Percentiles rank a stretch among this genome's conserved stretches.
phyloP scores from a whole-genome alignment of 2,329 filamentous ascomycete species.

The Hypoxylon sp. region DNA sequence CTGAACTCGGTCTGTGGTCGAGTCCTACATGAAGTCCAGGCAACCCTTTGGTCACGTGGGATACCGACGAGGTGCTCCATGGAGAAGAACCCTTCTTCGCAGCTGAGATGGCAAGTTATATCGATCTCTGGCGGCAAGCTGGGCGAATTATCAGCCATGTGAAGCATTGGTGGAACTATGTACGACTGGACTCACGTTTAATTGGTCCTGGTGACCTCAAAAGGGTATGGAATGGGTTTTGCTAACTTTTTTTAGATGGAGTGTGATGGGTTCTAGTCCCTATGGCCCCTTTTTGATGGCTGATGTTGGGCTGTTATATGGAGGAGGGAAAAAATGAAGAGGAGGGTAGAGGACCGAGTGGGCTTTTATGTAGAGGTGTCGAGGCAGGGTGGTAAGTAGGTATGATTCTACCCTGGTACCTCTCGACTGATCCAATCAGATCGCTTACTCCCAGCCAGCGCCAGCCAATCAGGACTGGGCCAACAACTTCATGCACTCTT shows the following conservation, averaged over 20 bases:
- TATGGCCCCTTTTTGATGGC: slow-evolving; percentile 41
- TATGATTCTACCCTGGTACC: slow-evolving; percentile 34
- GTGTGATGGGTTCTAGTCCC: slow-evolving; percentile 38
- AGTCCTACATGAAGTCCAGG: slow-evolving; percentile 37
- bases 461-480: slow-evolving; percentile 31
- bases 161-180: slow-evolving; percentile 11
- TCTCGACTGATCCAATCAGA: slow-evolving; percentile 47
- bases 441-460: slow-evolving; percentile 7
- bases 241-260: slow-evolving; percentile 34
- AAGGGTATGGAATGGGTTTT: slow-evolving; percentile 37
- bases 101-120: not conserved
- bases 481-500: slow-evolving; percentile 29
- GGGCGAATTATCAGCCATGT: slow-evolving; percentile 23
- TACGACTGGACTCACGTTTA: slow-evolving; percentile 38
- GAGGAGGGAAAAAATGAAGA: slow-evolving; percentile 43
- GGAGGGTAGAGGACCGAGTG: slow-evolving; percentile 44
- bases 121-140: slow-evolving; percentile 26
- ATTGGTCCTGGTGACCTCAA: slow-evolving; percentile 25
- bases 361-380: slow-evolving; percentile 51
- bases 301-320: slow-evolving; percentile 27
- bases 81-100: slow-evolving; percentile 8
- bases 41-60: slow-evolving; percentile 34
- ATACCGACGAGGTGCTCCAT: slow-evolving; percentile 12
- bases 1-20: not conserved
- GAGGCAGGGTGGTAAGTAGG: slow-evolving; percentile 44